Evolutionary conservation across 2,329 filamentous ascomycete genomes (phyloP).

Genomic region (Nakataea oryzae): DNA sequence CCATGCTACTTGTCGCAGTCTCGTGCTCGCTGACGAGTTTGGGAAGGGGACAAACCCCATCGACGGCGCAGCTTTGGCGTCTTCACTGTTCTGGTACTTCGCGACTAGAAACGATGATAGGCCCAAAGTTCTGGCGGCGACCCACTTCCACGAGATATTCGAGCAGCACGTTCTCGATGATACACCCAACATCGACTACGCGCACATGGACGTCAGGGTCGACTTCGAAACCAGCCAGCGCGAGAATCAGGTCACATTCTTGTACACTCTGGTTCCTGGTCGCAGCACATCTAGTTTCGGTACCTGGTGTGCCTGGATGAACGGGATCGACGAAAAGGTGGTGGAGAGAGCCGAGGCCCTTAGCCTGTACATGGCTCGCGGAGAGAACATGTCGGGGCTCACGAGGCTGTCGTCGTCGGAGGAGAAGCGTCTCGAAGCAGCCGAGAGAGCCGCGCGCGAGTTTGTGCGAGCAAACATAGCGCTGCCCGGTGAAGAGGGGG

Average conservation of each 20-base stretch:
- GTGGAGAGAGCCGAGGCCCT: slow-evolving; percentile 69
- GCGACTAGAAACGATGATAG: slow-evolving; percentile 27
- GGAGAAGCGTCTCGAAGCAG: slow-evolving; percentile 53
- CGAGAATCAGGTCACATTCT: slow-evolving; percentile 58
- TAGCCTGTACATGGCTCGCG: slow-evolving; percentile 53
- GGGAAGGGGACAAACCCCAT: slow-evolving; percentile 51
- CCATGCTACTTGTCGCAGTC: slow-evolving; percentile 62
- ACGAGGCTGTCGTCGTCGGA: slow-evolving; percentile 56
- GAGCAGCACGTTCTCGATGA: slow-evolving; percentile 46
- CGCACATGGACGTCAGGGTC: slow-evolving; percentile 62
- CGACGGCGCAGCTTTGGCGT: slow-evolving; percentile 48
- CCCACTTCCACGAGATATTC: slow-evolving; percentile 64
- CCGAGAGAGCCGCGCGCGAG: slow-evolving; percentile 47
- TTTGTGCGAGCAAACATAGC: slow-evolving; percentile 31
- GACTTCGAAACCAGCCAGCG: slow-evolving; percentile 36
- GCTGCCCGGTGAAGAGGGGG: not conserved
- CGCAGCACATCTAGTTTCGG: slow-evolving; percentile 76
- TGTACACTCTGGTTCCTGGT: slow-evolving; percentile 61
- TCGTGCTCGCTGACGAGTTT: slow-evolving; percentile 92
- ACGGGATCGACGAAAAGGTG: slow-evolving; percentile 65
- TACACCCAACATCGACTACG: slow-evolving; percentile 43
- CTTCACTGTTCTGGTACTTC: slow-evolving; percentile 48
- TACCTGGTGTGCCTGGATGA: slow-evolving; percentile 73
- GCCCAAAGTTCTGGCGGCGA: slow-evolving; percentile 51
- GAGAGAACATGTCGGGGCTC: slow-evolving; percentile 65